Evolutionary conservation across 805 yeast genomes (phyloP).

Genomic region (Candida pini): DNA sequence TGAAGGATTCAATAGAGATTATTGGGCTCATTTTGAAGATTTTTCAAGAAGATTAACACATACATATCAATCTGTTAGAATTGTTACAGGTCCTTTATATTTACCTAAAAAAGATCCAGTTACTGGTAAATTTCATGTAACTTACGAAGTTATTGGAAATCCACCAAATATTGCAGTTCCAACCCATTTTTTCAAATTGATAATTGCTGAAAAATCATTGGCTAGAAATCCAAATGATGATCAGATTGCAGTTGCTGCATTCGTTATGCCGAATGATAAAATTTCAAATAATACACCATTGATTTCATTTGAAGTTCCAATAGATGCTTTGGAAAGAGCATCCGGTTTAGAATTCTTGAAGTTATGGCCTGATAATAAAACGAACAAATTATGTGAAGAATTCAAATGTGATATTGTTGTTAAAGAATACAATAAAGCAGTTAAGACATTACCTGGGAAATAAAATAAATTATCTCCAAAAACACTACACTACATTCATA

Average conservation of each 20-base stretch:
- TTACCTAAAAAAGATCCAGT: slow-evolving; percentile 66
- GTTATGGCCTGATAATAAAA: slow-evolving; percentile 51
- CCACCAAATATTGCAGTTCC: slow-evolving; percentile 98
- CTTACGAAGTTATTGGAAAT: slow-evolving; percentile 90
- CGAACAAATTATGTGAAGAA: slow-evolving; percentile 70
- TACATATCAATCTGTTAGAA: slow-evolving; percentile 69
- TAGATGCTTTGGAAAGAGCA: slow-evolving; percentile 83
- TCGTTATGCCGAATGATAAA: slow-evolving; percentile 84
- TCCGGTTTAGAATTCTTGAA: slow-evolving; percentile 79
- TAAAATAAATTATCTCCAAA: not conserved
- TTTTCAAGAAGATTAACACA: slow-evolving; percentile 74
- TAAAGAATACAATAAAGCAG: slow-evolving; percentile 63
- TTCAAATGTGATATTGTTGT: slow-evolving; percentile 75
- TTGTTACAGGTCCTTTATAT: slow-evolving; percentile 91
- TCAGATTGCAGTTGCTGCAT: slow-evolving; percentile 76
- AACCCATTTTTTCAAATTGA: slow-evolving; percentile 88
- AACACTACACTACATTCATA: not conserved
- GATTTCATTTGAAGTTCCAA: slow-evolving; percentile 75
- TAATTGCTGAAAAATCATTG: slow-evolving; percentile 69
- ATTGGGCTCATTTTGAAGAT: slow-evolving; percentile 96
- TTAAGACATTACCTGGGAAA: slow-evolving; percentile 19
- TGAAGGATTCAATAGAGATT: slow-evolving; percentile 93
- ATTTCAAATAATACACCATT: slow-evolving; percentile 71
- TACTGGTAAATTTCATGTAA: slow-evolving; percentile 81
- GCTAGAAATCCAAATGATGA: slow-evolving; percentile 31